Evolutionary conservation across 2,329 filamentous ascomycete species (phyloP).

Genomic region (Paecilomyces sp.): DNA sequence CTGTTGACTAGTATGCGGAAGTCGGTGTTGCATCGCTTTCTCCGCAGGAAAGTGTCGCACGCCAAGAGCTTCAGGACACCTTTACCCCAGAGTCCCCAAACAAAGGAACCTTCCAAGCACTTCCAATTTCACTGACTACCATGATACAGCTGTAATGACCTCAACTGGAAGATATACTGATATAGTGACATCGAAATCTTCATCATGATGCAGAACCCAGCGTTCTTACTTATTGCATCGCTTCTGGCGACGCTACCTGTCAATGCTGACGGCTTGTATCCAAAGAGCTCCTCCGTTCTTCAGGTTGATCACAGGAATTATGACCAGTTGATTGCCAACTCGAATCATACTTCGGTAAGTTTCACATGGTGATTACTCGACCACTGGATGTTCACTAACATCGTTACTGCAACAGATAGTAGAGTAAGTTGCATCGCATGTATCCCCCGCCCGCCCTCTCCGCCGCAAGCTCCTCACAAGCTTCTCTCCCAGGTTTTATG

Average conservation of each 20-base stretch:
- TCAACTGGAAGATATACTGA: neutral
- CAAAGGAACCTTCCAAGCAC: neutral
- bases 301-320: constrained; percentile 75
- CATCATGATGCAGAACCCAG: constrained; percentile 34
- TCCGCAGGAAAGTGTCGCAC: constrained; percentile 12
- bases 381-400: constrained; percentile 10
- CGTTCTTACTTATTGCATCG: constrained; percentile 47
- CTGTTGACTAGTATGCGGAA: too few relatives aligned
- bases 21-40: too few relatives aligned
- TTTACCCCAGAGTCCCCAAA: constrained; percentile 17
- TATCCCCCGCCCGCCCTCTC: neutral
- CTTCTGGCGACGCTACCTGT: constrained; percentile 60
- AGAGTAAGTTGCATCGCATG: constrained; percentile 36
- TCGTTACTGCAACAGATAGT: constrained; percentile 36
- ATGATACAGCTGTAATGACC: neutral
- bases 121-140: neutral
- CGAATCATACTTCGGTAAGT: constrained; percentile 83
- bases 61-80: constrained; percentile 37
- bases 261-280: constrained; percentile 67
- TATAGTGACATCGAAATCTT: neutral
- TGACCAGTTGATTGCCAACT: constrained; percentile 73
- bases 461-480: constrained; percentile 9
- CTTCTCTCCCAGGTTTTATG: constrained; percentile 71
- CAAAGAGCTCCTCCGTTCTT: constrained; percentile 78
- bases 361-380: neutral